These are phyloP conservation scores for Chamaecrista fasciculata DNA, from an alignment of 306 rosid genomes.

Conservation along the genomic window DNA sequence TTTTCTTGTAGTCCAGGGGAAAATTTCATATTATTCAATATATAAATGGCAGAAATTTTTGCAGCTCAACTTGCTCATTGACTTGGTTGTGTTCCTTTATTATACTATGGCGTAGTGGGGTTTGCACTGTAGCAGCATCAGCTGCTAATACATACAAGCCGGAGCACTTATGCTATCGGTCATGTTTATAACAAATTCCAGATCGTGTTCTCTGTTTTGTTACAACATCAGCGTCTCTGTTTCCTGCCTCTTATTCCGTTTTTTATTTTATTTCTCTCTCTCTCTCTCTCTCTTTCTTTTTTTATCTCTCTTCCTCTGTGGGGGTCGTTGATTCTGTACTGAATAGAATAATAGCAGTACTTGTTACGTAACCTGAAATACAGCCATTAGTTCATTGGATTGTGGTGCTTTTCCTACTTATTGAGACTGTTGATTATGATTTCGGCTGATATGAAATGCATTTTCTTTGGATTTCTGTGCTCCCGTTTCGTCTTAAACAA, in stretches of 20 bases:
- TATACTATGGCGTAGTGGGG: conserved; percentile 7
- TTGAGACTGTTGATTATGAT: not conserved
- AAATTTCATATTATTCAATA: conserved; percentile 20
- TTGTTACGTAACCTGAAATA: not conserved
- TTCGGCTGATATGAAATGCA: not conserved
- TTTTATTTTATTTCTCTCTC: not conserved
- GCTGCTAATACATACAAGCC: conserved; percentile 15
- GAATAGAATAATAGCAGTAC: not conserved
- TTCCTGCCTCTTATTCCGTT: not conserved
- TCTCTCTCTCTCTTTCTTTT: not conserved
- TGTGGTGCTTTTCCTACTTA: not conserved
- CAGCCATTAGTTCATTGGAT: not conserved
- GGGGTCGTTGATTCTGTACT: not conserved
- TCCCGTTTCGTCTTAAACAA: no score
- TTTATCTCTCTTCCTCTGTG: not conserved
- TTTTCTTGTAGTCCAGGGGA: conserved; percentile 24
- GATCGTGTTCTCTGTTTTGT: not conserved
- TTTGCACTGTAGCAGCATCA: conserved; percentile 18
- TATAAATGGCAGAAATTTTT: conserved; percentile 36
- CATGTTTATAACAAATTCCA: not conserved
- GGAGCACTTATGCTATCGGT: not conserved
- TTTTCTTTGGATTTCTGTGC: not conserved
- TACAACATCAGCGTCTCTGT: not conserved
- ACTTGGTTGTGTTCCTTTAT: conserved; percentile 29
- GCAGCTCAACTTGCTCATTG: conserved; percentile 35